Evolutionary conservation across 371 early-diverging fungal species (phyloP).

Genomic region (Syncephalis plumigaleata): DNA sequence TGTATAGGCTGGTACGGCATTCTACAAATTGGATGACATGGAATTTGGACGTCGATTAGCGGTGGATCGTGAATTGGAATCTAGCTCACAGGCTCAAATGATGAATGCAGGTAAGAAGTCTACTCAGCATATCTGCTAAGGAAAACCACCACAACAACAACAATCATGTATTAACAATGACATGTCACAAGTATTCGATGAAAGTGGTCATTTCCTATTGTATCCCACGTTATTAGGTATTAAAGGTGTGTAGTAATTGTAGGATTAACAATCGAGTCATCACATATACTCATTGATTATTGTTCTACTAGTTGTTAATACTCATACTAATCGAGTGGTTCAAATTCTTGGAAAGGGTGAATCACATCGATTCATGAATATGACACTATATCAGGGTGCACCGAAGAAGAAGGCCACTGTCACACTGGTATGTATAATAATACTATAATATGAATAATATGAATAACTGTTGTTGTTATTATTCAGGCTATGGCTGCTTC

Average conservation of each 20-base stretch:
- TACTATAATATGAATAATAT: not conserved
- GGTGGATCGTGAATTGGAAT: slow-evolving; percentile 71
- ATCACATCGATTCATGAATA: slow-evolving; percentile 74
- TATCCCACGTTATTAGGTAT: slow-evolving; percentile 88
- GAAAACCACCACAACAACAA: slow-evolving; percentile 47
- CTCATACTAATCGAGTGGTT: slow-evolving; percentile 65
- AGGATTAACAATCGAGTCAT: slow-evolving; percentile 10
- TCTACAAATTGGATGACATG: slow-evolving; percentile 81
- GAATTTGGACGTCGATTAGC: slow-evolving; percentile 91
- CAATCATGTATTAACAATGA: slow-evolving; percentile 27
- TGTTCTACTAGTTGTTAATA: slow-evolving; percentile 37
- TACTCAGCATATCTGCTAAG: slow-evolving; percentile 71
- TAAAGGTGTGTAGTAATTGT: slow-evolving; percentile 22
- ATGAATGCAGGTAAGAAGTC: slow-evolving; percentile 46
- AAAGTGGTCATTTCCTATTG: slow-evolving; percentile 71
- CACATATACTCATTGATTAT: not conserved
- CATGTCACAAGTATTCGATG: slow-evolving; percentile 61
- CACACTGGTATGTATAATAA: slow-evolving; percentile 34
- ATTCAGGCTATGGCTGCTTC: slow-evolving; percentile 84
- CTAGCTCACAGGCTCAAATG: slow-evolving; percentile 38
- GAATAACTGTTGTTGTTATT: too few species aligned
- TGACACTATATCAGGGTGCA: slow-evolving; percentile 78
- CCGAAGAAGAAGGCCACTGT: slow-evolving; percentile 54
- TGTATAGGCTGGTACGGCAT: slow-evolving; percentile 45
- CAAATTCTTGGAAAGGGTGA: slow-evolving; percentile 79